Evolutionary conservation across 495 filamentous ascomycete species (phyloP).

Genomic region (Letharia columbiana): DNA sequence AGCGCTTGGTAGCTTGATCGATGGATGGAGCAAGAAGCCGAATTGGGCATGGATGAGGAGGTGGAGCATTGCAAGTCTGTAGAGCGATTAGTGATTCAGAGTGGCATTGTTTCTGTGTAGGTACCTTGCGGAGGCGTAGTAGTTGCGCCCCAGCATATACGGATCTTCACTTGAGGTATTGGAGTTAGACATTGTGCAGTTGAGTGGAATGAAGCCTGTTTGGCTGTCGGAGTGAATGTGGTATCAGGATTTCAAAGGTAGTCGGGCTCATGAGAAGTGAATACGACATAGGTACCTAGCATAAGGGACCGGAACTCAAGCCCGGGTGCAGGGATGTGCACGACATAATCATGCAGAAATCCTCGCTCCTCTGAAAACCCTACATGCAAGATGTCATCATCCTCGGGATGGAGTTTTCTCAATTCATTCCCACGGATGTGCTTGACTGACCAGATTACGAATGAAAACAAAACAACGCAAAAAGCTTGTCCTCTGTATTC

Average conservation of each 20-base stretch:
- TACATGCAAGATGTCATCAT: not conserved
- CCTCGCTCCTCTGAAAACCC: not conserved
- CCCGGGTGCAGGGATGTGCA: not conserved
- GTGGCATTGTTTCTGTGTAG: not conserved
- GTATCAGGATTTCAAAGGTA: too few relatives aligned
- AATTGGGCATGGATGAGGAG: constrained; percentile 9
- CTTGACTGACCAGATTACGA: too few relatives aligned
- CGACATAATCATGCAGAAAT: not conserved
- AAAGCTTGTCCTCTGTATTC: too few relatives aligned
- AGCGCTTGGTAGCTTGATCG: constrained; percentile 6
- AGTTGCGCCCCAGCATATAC: constrained; percentile 19
- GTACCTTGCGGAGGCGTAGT: constrained; percentile 15
- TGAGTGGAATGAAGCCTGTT: too few relatives aligned
- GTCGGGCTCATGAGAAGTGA: not conserved
- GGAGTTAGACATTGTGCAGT: not conserved
- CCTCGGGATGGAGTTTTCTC: too few relatives aligned
- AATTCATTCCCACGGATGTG: too few relatives aligned
- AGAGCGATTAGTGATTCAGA: not conserved
- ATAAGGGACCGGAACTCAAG: too few relatives aligned
- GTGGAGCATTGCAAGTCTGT: constrained; percentile 17
- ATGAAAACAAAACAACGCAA: too few relatives aligned
- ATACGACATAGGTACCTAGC: not conserved
- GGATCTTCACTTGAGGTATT: not conserved
- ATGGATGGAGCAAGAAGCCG: constrained; percentile 16
- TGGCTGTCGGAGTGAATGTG: too few relatives aligned